Percentiles rank a stretch among this genome's conserved stretches.
These are phyloP conservation scores for Oryza officinalis DNA, from an alignment of 176 grass and related monocot species.

Conservation along the genomic window DNA sequence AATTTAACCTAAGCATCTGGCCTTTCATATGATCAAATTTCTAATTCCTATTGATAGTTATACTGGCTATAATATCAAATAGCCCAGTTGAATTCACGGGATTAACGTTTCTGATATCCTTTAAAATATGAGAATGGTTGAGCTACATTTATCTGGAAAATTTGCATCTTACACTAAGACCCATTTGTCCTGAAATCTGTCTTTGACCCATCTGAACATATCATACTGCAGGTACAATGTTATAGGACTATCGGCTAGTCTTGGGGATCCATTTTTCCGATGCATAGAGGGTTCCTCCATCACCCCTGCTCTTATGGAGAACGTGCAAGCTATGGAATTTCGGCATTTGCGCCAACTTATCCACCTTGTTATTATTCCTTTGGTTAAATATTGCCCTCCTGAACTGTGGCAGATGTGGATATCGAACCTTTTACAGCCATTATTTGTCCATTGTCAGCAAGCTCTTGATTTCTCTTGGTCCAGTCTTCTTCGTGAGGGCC, in stretches of 20 bases:
- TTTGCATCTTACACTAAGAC: slow-evolving; percentile 11
- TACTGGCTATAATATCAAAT: background rate
- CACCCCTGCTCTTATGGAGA: slow-evolving; percentile 72
- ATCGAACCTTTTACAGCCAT: slow-evolving; percentile 72
- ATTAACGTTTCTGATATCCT: slow-evolving; percentile 6
- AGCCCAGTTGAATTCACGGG: background rate
- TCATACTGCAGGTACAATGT: slow-evolving; percentile 85
- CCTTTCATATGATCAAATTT: background rate
- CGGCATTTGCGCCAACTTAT: slow-evolving; percentile 92
- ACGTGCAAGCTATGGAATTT: slow-evolving; percentile 91
- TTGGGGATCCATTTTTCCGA: slow-evolving; percentile 79
- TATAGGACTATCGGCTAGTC: slow-evolving; percentile 76
- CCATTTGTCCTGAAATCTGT: slow-evolving; percentile 23
- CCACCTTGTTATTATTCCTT: slow-evolving; percentile 82
- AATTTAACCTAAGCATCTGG: background rate
- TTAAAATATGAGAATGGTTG: background rate
- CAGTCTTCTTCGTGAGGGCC: slow-evolving; percentile 76
- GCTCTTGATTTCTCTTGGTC: slow-evolving; percentile 91
- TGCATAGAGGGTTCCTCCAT: slow-evolving; percentile 70
- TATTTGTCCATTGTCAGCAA: slow-evolving; percentile 84
- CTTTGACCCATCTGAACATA: slow-evolving; percentile 29
- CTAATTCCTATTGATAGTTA: background rate
- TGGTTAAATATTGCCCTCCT: slow-evolving; percentile 80
- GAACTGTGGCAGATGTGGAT: slow-evolving; percentile 67
- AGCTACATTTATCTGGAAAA: slow-evolving; percentile 14